These are phyloP conservation scores for Phytophthora cactorum DNA, from an alignment of 352 stramenopile genomes.

Conservation along the genomic window DNA sequence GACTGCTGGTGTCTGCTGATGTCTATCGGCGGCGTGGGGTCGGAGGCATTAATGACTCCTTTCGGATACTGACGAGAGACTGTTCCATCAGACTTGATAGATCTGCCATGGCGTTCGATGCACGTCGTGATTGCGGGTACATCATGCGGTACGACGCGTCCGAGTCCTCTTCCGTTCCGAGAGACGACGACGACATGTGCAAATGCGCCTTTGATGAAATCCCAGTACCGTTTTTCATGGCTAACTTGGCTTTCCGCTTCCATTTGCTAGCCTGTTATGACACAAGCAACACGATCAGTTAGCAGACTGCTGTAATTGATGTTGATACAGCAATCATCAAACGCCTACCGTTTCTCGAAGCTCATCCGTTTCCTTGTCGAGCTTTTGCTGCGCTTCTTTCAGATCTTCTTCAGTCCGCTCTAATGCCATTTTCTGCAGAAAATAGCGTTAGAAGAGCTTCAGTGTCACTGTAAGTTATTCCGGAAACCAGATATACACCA, in stretches of 20 bases:
- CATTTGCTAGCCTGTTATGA: slow-evolving; percentile 46
- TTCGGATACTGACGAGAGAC: slow-evolving; percentile 68
- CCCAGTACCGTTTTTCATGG: slow-evolving; percentile 35
- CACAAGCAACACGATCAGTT: slow-evolving; percentile 25
- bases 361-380: slow-evolving; percentile 72
- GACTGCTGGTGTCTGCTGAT: background rate
- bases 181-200: slow-evolving; percentile 61
- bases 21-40: slow-evolving; percentile 16
- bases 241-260: slow-evolving; percentile 78
- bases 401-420: slow-evolving; percentile 56
- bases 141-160: slow-evolving; percentile 63
- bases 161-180: slow-evolving; percentile 65
- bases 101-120: slow-evolving; percentile 76
- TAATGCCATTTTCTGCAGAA: slow-evolving; percentile 43
- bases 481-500: background rate
- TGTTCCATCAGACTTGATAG: slow-evolving; percentile 84
- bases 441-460: background rate
- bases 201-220: slow-evolving; percentile 25
- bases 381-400: slow-evolving; percentile 58
- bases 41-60: slow-evolving; percentile 39
- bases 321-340: background rate
- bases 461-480: too few relatives aligned
- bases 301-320: background rate
- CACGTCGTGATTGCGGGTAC: slow-evolving; percentile 48
- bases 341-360: slow-evolving; percentile 56